These are phyloP conservation scores for Sporobolomyces pararoseus DNA, from an alignment of 768 basidiomycete species.

Conservation along the genomic window DNA sequence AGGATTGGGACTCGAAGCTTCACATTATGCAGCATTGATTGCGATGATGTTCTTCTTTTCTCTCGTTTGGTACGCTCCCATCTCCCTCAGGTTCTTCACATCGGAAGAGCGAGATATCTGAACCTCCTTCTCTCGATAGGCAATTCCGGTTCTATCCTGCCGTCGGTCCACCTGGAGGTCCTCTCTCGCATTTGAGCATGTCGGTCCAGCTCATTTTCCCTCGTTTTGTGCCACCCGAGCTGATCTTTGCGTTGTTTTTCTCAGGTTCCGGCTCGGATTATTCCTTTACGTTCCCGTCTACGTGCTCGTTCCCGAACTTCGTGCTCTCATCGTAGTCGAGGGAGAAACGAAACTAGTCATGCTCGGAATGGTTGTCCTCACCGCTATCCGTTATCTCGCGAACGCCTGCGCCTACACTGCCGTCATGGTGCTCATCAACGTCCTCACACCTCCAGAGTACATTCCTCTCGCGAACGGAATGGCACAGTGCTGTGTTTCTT, in stretches of 20 bases:
- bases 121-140: slow-evolving; percentile 8
- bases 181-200: slow-evolving; percentile 51
- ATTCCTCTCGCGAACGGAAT: slow-evolving; percentile 91
- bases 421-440: slow-evolving; percentile 54
- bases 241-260: too few species aligned
- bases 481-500: slow-evolving; percentile 89
- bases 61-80: slow-evolving; percentile 29
- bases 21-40: slow-evolving; percentile 84
- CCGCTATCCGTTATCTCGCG: slow-evolving; percentile 28
- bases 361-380: slow-evolving; percentile 59
- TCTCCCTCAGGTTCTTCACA: neutral
- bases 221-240: too few species aligned
- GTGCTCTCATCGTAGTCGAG: slow-evolving; percentile 35
- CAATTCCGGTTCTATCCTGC: slow-evolving; percentile 52
- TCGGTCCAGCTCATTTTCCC: slow-evolving; percentile 59
- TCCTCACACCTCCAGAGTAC: slow-evolving; percentile 80
- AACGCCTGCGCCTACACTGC: slow-evolving; percentile 78
- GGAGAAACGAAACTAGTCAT: slow-evolving; percentile 70
- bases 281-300: slow-evolving; percentile 44
- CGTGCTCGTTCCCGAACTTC: slow-evolving; percentile 44
- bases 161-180: slow-evolving; percentile 50
- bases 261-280: slow-evolving; percentile 76
- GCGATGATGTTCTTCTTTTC: slow-evolving; percentile 53
- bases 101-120: too few species aligned
- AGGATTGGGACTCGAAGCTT: slow-evolving; percentile 85